phyloP scores from a whole-genome alignment of 441 rosid species.

The Populus hybrid region DNA sequence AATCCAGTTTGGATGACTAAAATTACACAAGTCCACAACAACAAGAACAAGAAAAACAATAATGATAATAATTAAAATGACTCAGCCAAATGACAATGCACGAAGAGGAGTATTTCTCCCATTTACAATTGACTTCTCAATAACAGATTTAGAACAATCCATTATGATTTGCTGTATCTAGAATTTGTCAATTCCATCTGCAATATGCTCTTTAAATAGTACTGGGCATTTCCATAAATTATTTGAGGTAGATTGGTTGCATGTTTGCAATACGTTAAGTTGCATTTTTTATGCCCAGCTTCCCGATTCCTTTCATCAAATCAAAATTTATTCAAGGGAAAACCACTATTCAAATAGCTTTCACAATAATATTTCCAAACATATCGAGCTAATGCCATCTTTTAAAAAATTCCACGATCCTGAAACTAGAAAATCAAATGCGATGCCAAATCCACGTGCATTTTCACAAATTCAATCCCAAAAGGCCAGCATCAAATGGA shows the following conservation, averaged over 20 bases:
- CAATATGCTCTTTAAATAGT: neutral
- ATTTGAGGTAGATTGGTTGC: neutral
- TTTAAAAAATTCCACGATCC: neutral
- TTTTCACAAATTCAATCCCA: neutral
- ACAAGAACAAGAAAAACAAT: too few species aligned
- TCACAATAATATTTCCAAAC: neutral
- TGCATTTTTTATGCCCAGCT: neutral
- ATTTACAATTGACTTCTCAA: neutral
- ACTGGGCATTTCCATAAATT: neutral
- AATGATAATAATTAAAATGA: too few species aligned
- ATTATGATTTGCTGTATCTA: neutral
- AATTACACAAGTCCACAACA: too few species aligned
- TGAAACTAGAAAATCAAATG: neutral
- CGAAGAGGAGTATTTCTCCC: too few species aligned
- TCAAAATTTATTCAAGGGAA: neutral
- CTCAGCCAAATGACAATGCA: too few species aligned
- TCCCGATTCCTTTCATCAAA: neutral
- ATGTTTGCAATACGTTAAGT: neutral
- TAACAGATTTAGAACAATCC: neutral
- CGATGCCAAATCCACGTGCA: neutral
- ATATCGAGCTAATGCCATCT: neutral
- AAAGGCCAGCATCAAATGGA: constrained; percentile 54
- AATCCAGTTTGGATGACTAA: too few species aligned
- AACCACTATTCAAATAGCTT: neutral
- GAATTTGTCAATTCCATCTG: neutral